A percentile compares a stretch with the other conserved stretches of the same genome.
phyloP scores from a whole-genome alignment of 176 grass and related monocot species.

The Calamus simplicifolius region DNA sequence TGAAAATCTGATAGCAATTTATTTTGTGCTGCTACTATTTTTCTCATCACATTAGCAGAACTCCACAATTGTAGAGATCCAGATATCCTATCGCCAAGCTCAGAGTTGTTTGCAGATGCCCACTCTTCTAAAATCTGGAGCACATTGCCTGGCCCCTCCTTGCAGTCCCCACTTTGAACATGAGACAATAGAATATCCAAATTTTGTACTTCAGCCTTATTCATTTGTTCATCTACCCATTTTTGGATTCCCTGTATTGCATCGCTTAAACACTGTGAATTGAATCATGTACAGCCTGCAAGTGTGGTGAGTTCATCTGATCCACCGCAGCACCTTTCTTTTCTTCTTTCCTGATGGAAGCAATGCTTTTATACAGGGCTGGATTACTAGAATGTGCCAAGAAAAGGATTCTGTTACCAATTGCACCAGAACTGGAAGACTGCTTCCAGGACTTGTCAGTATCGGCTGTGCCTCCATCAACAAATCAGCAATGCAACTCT shows the following conservation, averaged over 20 bases:
- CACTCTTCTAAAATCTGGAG: no score
- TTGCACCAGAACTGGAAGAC: conserved; percentile 48
- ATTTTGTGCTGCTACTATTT: conserved; percentile 37
- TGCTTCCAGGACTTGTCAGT: conserved; percentile 53
- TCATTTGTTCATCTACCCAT: conserved; percentile 61
- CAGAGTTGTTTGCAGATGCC: conserved; percentile 21
- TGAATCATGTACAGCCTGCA: conserved; percentile 52
- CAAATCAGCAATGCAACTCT: conserved; percentile 46
- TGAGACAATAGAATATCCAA: conserved; percentile 48
- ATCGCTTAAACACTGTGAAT: conserved; percentile 47
- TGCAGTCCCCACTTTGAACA: conserved; percentile 32
- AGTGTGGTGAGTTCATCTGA: conserved; percentile 42
- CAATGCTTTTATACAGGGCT: conserved; percentile 52
- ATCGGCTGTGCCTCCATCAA: conserved; percentile 30
- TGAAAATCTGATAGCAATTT: conserved; percentile 39
- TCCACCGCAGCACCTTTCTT: conserved; percentile 53
- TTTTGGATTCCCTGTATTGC: conserved; percentile 33
- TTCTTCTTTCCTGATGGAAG: conserved; percentile 80
- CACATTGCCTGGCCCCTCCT: conserved; percentile 41
- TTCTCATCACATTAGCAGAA: conserved; percentile 39
- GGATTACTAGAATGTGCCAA: conserved; percentile 79
- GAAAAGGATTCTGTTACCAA: conserved; percentile 78
- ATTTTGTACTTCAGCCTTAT: conserved; percentile 41
- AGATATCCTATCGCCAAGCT: conserved; percentile 50
- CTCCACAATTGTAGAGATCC: conserved; percentile 54